Evolutionary conservation across 768 basidiomycete genomes (phyloP), one percentile per base, ranked within the genome.

Genomic region (Kwoniella newhampshirensis): DNA sequence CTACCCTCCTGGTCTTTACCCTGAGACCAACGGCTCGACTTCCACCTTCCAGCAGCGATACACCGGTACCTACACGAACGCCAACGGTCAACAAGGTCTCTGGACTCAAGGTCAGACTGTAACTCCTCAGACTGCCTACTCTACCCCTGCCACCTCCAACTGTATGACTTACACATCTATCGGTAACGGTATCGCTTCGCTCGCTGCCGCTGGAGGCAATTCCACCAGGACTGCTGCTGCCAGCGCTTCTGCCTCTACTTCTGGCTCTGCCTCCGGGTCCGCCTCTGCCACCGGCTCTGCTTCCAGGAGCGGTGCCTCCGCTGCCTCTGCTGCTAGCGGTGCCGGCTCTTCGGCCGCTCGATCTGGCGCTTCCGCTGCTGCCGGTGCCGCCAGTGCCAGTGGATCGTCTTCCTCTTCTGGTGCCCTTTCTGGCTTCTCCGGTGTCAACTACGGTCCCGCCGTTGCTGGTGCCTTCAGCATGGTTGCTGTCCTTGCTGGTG

Each of bases 241-340:
- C 20, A 61, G 73, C 37, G 84, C 83, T 3, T 85, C 83, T 15
- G 75, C 78, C 9, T 90, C 88, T 77, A 78, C 78, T 13, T 59
- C 80, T 1, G 54, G 80, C 13, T 76, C 78, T 41, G 81, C 81
- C 37, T 59, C 71, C 26, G 50, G 44, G 43, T 61, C 60, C 20
- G 49, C 65, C 28, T 48, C 64, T n/a, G 46, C 55, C 26, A 51
- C 65, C 17, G 53, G 57, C 26, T 58, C 70, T 17, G 23, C 46
- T 21, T 51, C 61, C 32, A 53, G 43, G 40, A 54, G 60, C 17
- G 45, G 42, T 27, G 36, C 57, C 8, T 51, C 57, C 18, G 46
- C 53, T 25, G 55, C 50, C 9, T 45, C 45, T 7, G 57, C 64
- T 37, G 35, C 62, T 43, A n/a, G 55, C 26, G 58, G 59, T 37